phyloP scores from a whole-genome alignment of 2,329 filamentous ascomycete genomes.

The Emericellopsis atlantica region DNA sequence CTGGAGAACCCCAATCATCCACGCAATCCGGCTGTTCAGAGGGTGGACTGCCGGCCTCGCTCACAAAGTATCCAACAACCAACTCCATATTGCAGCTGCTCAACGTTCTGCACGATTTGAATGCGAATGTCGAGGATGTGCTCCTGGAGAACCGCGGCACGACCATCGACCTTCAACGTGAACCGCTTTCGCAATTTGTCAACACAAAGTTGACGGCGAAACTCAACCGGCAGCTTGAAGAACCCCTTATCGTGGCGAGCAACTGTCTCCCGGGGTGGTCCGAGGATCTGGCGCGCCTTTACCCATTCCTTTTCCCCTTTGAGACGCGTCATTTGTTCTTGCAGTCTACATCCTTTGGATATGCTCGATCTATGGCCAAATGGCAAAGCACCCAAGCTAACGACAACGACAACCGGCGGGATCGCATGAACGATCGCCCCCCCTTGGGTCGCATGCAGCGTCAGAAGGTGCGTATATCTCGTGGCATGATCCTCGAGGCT shows the following conservation, averaged over 20 bases:
- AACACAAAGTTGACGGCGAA: constrained; percentile 98
- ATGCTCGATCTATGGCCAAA: constrained; percentile 90
- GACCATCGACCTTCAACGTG: constrained; percentile 56
- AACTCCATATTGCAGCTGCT: constrained; percentile 79
- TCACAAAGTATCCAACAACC: constrained; percentile 73
- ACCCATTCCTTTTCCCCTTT: constrained; percentile 95
- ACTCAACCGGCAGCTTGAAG: constrained; percentile 90
- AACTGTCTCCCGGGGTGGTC: constrained; percentile 94
- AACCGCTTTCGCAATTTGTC: constrained; percentile 87
- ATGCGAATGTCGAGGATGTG: constrained; percentile 86
- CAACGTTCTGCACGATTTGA: constrained; percentile 83
- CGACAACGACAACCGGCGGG: constrained; percentile 61
- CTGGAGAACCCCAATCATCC: constrained; percentile 53
- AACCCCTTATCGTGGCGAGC: constrained; percentile 92
- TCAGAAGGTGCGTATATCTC: constrained; percentile 95
- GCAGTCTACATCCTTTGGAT: constrained; percentile 96
- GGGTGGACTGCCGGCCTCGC: constrained; percentile 59
- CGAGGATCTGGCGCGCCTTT: constrained; percentile 83
- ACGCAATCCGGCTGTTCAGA: constrained; percentile 36
- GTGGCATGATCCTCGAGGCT: constrained; percentile 88
- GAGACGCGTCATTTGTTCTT: constrained; percentile 94
- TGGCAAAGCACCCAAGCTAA: constrained; percentile 88
- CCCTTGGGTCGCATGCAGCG: constrained; percentile 86
- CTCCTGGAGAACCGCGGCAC: constrained; percentile 61
- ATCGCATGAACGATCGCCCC: constrained; percentile 79